Conservation (phyloP, 176 grass and related monocot species). For the Secale cereale region DNA sequence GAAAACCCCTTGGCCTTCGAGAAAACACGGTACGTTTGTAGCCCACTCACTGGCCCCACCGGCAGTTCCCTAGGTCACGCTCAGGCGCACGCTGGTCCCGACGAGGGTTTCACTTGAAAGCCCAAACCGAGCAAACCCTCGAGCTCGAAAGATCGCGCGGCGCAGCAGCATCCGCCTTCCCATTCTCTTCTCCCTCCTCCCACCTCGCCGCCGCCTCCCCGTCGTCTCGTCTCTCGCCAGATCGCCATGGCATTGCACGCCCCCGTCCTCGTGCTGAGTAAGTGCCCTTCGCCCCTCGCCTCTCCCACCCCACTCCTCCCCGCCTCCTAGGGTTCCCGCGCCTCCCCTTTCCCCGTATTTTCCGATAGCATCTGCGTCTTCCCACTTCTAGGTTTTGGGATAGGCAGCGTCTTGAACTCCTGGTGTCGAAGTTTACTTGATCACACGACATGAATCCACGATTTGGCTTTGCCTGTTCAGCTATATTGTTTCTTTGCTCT, state of each 20-base stretch:
- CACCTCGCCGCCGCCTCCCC: neutral
- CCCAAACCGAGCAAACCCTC: slow-evolving; percentile 13
- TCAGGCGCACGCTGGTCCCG: neutral
- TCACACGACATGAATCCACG: neutral
- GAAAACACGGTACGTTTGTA: too few relatives aligned
- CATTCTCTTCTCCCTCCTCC: neutral
- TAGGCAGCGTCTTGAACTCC: neutral
- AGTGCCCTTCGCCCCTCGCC: neutral
- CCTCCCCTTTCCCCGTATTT: neutral
- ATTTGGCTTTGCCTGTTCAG: slow-evolving; percentile 1
- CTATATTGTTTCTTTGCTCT: neutral
- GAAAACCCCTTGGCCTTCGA: too few relatives aligned
- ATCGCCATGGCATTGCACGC: slow-evolving; percentile 61
- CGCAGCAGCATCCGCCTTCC: slow-evolving; percentile 14
- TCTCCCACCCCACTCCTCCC: neutral
- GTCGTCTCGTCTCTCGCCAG: neutral
- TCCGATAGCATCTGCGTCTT: too few relatives aligned
- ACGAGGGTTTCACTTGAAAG: slow-evolving; percentile 30
- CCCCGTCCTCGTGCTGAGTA: slow-evolving; percentile 93
- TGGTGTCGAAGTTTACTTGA: neutral
- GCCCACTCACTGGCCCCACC: neutral
- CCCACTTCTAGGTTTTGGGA: slow-evolving; percentile 11
- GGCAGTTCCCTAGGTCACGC: neutral
- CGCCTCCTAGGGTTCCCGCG: neutral
- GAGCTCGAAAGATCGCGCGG: slow-evolving; percentile 23